Base-by-base conservation (phyloP, 208 protist genomes). In the Acanthamoeba sp. region DNA sequence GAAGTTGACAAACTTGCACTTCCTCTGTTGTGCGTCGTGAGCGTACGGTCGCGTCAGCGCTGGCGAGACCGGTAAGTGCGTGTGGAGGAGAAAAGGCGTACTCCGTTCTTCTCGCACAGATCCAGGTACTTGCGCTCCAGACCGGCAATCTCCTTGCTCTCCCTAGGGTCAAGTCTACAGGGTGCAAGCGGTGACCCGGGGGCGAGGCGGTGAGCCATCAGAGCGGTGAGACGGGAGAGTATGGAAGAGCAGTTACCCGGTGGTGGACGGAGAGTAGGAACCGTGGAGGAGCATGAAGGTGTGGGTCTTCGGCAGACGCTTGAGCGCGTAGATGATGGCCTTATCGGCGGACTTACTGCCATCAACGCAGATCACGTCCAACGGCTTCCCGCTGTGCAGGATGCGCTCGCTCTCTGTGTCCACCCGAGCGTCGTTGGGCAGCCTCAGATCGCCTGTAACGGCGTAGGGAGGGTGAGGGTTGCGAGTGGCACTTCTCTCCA, bases 1-100 rank as follows among this genome's bases (percentile, higher is more conserved):
- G 20, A 78, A 78, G 69, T 78, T 78, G 34, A 78, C 69, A 22
- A 78, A 78, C n/a, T 78, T 38, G 69, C 69, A 78, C 69, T 45
- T 78, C 69, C 69, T 42, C 69, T 78, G 69, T 71, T 24, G 29
- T 22, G 14, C 9, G 64, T 3, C 20, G 64, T 38, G 64, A 14
- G 64, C 27, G 18, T 73, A 36, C n/a, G n/a, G n/a, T n/a, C n/a
- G n/a, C n/a, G n/a, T n/a, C n/a, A n/a, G n/a, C n/a, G n/a, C n/a
- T n/a, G n/a, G n/a, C n/a, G n/a, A n/a, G n/a, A n/a, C n/a, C n/a
- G n/a, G n/a, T n/a, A n/a, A n/a, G n/a, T 57, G 52, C 22, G 52
- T 57, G 52, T 24, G 2, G 64, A 38, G 18, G 64, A n/a, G 3
- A n/a, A 78, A 78, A 10, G 27, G 27, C 29, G 34, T 48, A 78